These are phyloP conservation scores for Vigna radiata DNA, from an alignment of 306 rosid genomes.

Conservation along the genomic window DNA sequence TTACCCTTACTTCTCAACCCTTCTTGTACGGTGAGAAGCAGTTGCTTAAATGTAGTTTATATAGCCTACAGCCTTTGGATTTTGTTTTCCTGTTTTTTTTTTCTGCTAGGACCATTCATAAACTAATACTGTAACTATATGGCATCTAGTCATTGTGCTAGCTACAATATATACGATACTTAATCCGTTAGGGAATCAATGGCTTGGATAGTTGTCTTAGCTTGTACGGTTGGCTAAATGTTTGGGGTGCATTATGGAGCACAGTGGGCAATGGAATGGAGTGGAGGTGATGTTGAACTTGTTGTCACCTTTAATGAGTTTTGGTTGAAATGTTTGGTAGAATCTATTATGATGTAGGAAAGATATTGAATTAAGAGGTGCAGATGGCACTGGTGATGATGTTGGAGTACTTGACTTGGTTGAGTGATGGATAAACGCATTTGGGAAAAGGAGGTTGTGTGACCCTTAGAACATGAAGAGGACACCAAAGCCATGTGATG, in stretches of 20 bases:
- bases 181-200: constrained; percentile 63
- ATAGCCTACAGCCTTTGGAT: constrained; percentile 49
- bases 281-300: constrained; percentile 22
- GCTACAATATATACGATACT: constrained; percentile 59
- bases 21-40: constrained; percentile 50
- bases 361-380: constrained; percentile 16
- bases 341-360: constrained; percentile 17
- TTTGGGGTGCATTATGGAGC: not conserved
- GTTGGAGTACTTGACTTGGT: constrained; percentile 35
- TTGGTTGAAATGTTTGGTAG: constrained; percentile 34
- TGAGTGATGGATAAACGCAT: constrained; percentile 31
- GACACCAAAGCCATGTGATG: constrained; percentile 58
- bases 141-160: constrained; percentile 48
- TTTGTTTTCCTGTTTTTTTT: constrained; percentile 41
- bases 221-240: not conserved
- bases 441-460: constrained; percentile 44
- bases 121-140: constrained; percentile 76
- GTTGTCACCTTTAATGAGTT: constrained; percentile 20
- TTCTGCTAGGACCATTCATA: constrained; percentile 57
- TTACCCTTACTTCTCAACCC: constrained; percentile 52
- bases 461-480: constrained; percentile 49
- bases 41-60: constrained; percentile 58
- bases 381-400: constrained; percentile 27
- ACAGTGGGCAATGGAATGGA: not conserved
- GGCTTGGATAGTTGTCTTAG: constrained; percentile 49